phyloP scores from a whole-genome alignment of 1,284 basidiomycete species.

The Pseudozyma pruni region DNA sequence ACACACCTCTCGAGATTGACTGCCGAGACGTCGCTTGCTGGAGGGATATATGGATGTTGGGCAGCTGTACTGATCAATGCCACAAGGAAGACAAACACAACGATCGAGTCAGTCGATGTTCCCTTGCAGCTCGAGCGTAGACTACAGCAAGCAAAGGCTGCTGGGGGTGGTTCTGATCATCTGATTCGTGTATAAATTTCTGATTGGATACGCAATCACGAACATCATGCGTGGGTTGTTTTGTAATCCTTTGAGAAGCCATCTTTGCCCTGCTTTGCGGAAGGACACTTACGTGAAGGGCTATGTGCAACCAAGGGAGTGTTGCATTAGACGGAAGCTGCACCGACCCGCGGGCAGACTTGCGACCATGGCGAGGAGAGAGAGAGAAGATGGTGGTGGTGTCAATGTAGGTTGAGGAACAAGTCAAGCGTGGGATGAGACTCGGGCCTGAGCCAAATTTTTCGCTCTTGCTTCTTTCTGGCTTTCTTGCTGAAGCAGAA shows the following conservation, averaged over 20 bases:
- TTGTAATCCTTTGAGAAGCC: constrained; percentile 38
- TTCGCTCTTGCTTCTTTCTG: neutral
- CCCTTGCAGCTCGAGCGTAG: neutral
- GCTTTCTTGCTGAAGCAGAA: constrained; percentile 2
- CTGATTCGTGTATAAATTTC: constrained; percentile 54
- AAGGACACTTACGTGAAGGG: constrained; percentile 33
- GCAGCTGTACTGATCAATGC: neutral
- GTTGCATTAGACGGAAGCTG: constrained; percentile 1
- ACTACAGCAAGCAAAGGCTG: neutral
- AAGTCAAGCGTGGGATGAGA: neutral
- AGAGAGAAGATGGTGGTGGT: constrained; percentile 1
- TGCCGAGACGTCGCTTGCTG: neutral
- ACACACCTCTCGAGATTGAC: constrained; percentile 3
- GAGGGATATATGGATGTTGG: neutral
- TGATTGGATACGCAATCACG: constrained; percentile 48
- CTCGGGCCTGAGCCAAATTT: neutral
- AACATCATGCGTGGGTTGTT: constrained; percentile 41
- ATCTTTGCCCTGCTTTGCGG: neutral
- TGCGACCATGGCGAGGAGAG: constrained; percentile 11
- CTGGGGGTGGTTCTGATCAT: constrained; percentile 23
- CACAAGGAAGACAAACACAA: neutral
- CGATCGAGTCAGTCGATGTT: constrained; percentile 4
- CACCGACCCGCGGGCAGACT: constrained; percentile 35
- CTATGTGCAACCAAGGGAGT: neutral
- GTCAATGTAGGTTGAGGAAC: neutral